Conservation (phyloP, 225 moss, liverwort and hornwort species). For the Climacium dendroides region DNA sequence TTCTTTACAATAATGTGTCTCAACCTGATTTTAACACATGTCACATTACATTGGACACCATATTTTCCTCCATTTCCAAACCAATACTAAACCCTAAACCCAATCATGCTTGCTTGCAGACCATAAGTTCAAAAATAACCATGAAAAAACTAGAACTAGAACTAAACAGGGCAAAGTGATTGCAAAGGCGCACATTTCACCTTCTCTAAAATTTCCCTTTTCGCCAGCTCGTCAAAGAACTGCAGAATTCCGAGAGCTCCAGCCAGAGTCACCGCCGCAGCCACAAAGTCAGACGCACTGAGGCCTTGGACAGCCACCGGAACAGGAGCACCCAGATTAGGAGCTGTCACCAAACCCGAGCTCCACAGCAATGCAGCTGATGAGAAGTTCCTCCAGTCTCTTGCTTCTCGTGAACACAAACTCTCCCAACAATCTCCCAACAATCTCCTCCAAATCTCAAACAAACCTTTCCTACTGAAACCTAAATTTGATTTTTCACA, state of each 20-base stretch:
- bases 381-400: neutral
- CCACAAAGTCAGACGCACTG: conserved; percentile 30
- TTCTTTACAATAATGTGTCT: neutral
- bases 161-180: neutral
- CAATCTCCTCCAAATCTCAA: neutral
- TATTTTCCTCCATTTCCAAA: neutral
- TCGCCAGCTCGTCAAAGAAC: conserved; percentile 65
- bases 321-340: conserved; percentile 5
- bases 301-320: neutral
- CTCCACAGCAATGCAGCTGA: conserved; percentile 12
- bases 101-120: neutral
- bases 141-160: neutral
- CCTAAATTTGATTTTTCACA: neutral
- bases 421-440: neutral
- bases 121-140: neutral
- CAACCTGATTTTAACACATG: too few species aligned
- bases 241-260: conserved; percentile 41
- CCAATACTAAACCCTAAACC: neutral
- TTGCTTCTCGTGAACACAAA: neutral
- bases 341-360: conserved; percentile 14
- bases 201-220: conserved; percentile 52
- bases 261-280: conserved; percentile 33
- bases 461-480: neutral
- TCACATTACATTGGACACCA: neutral
- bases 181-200: neutral